These are phyloP conservation scores for Polygonum maritimum DNA, from an alignment of 148 eudicot species.

Conservation along the genomic window DNA sequence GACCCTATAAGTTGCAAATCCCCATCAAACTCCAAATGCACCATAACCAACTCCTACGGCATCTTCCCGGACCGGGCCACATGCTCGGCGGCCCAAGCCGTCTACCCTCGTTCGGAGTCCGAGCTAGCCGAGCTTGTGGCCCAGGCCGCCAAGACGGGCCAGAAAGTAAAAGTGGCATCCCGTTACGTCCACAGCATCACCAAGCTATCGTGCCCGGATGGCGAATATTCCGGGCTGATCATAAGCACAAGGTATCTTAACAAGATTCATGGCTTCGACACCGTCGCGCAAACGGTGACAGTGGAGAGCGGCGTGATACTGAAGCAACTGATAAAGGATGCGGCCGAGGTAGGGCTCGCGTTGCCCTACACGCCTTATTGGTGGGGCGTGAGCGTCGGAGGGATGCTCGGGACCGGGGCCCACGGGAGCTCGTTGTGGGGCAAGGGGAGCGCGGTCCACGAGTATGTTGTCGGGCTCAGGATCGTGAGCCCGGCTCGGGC, in stretches of 20 bases:
- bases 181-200: conserved; percentile 57
- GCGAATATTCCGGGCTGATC: conserved; percentile 38
- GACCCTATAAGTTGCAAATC: conserved; percentile 48
- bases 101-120: conserved; percentile 44
- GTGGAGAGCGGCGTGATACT: conserved; percentile 58
- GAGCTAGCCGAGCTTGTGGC: conserved; percentile 46
- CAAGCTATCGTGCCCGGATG: conserved; percentile 54
- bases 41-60: conserved; percentile 61
- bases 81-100: conserved; percentile 42
- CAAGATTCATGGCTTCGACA: conserved; percentile 20
- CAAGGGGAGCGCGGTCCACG: conserved; percentile 58
- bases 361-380: conserved; percentile 72
- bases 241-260: conserved; percentile 59
- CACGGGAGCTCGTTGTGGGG: conserved; percentile 81
- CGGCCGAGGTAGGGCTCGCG: conserved; percentile 42
- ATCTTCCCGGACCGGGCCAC: conserved; percentile 49
- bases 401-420: conserved; percentile 67
- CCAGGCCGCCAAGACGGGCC: conserved; percentile 22
- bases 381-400: conserved; percentile 78
- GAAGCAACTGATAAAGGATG: conserved; percentile 41
- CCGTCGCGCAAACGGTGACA: conserved; percentile 16
- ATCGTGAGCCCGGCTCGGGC: conserved; percentile 46
- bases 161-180: conserved; percentile 55
- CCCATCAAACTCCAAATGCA: conserved; percentile 25
- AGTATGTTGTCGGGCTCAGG: conserved; percentile 43